Evolutionary conservation across 345 rosid species (phyloP), one percentile per base, ranked within the genome.

Genomic region (Camelina neglecta): DNA sequence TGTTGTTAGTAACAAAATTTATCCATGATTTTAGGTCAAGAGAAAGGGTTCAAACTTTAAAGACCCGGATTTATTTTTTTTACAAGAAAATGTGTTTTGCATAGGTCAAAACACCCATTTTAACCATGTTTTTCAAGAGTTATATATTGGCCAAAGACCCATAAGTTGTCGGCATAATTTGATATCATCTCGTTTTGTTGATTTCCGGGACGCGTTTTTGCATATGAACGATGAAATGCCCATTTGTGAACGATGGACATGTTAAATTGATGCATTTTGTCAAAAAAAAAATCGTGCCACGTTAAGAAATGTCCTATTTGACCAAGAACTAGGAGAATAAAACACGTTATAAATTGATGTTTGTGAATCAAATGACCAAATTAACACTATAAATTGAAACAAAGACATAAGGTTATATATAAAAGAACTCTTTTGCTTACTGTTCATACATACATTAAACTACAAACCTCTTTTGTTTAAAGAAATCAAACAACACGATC

Each of bases 401-500:
- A 54, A 49, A 58, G 16, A 50, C 18, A 53, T 11, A 58, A n/a
- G 16, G 15, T 60, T n/a, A 71, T 39, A 23, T 23, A 23, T 23
- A 23, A 35, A 16, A 53, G 26, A 77, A 65, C 71, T 59, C 69
- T 41, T 72, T 23, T 23, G 24, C 24, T 23, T 23, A 23, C 39
- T 65, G 57, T 62, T 71, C 56, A 54, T 69, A 55, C 70, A 69
- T 16, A 60, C 20, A 44, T 69, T 24, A 18, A 62, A 70, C 60
- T 20, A 51, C 49, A 54, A 44, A 36, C 15, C 18, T 55, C 56
- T 8, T n/a, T 23, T 23, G 72, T 67, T 78, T 69, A 78, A 60
- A 69, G 67, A 65, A 72, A 73, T 45, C 26, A 64, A 66, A 66
- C 77, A 59, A 60, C 69, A 78, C 18, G 75, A 16, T 79, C 64